Evolutionary conservation across 2,329 filamentous ascomycete species (phyloP).

Genomic region (Didymella sp.): DNA sequence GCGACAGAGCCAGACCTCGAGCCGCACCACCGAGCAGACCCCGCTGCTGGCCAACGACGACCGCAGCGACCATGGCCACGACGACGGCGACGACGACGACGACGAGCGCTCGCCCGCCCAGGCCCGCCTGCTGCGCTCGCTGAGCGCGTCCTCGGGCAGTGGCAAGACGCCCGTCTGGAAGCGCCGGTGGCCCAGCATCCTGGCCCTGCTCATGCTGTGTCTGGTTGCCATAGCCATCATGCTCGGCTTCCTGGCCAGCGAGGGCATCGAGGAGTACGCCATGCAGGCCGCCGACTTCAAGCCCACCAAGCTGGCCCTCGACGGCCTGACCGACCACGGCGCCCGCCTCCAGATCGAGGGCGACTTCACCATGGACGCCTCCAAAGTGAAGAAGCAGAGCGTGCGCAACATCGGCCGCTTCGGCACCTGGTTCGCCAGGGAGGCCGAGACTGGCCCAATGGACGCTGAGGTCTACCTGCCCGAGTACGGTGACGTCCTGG

Average conservation of each 20-base stretch:
- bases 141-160: slow-evolving; percentile 38
- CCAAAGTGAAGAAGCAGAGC: slow-evolving; percentile 72
- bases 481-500: slow-evolving; percentile 76
- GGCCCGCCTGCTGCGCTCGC: slow-evolving; percentile 46
- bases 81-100: slow-evolving; percentile 20
- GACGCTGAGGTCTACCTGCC: slow-evolving; percentile 80
- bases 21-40: slow-evolving; percentile 49
- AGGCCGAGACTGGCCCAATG: slow-evolving; percentile 76
- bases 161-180: slow-evolving; percentile 44
- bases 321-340: slow-evolving; percentile 80
- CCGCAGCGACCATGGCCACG: slow-evolving; percentile 31
- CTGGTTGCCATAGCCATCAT: slow-evolving; percentile 72
- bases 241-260: slow-evolving; percentile 83
- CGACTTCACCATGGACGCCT: slow-evolving; percentile 80
- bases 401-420: slow-evolving; percentile 78
- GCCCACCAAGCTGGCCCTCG: slow-evolving; percentile 82
- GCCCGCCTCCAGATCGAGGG: slow-evolving; percentile 82
- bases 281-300: slow-evolving; percentile 82
- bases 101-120: slow-evolving; percentile 41
- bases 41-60: slow-evolving; percentile 48
- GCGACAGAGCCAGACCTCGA: slow-evolving; percentile 41
- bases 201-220: slow-evolving; percentile 73
- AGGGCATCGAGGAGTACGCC: slow-evolving; percentile 83
- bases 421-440: slow-evolving; percentile 79
- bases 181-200: slow-evolving; percentile 76